Evolutionary conservation across 1,284 basidiomycete species (phyloP), one percentile per base, ranked within the genome.

Genomic region (Rugosomyces carneus): DNA sequence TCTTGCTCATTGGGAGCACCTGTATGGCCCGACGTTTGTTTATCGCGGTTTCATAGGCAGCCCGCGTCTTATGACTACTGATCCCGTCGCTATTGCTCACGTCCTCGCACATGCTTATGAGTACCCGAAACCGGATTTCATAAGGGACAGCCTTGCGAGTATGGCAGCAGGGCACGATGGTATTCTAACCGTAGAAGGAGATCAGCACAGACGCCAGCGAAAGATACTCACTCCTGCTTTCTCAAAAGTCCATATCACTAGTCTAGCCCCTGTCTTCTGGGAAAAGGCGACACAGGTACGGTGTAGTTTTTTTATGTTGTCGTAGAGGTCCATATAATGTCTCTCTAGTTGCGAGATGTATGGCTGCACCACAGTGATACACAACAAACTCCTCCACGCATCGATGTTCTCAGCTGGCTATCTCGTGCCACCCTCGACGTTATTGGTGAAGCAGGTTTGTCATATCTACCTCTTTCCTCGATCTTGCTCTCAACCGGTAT

Each of bases 351-450:
- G 19, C 64, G 75, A 32, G 71, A 78, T 49, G 53, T 70, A 10
- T 77, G 69, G 73, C 52, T 51, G 1, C 38, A 53, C 1, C 61
- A 73, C 40, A 54, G 63, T n/a, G 40, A 50, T 9, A 60, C 60
- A 47, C 45, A 59, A 45, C 54, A 56, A 13, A 65, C 57, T 11
- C 47, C 47, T 18, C 59, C 52, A 1, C 60, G 55, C 2, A 57
- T 78, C 20, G 76, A 88, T 47, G 69, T 77, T 1, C 61, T 81
- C 3, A 60, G 70, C 0, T 80, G 76, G 69, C 59, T 86, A 9
- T 76, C 68, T 37, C 71, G 70, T 44, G 68, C 71, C 47, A 85
- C 84, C 0, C 64, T 87, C 27, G 84, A 88, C 53, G 69, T 85
- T 19, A 86, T 89, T 45, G 83, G 83, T 7, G 64, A 77, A 10